Conservation (phyloP, 441 rosid species). For the Rhodomyrtus psidioides region DNA sequence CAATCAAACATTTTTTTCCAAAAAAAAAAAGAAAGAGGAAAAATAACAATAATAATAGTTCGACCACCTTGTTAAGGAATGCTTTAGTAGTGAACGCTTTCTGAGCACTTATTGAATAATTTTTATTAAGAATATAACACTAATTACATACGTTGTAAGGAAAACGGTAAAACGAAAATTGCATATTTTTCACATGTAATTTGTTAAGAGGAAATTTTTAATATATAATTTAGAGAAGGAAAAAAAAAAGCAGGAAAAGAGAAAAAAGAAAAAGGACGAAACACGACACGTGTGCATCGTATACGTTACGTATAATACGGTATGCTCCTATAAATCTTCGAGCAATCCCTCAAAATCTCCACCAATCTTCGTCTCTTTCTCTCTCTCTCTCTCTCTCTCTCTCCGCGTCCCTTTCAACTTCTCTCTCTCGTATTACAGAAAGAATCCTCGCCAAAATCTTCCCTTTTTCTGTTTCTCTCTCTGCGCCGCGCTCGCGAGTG, state of each 20-base stretch:
- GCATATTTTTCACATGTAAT: fast-evolving
- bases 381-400: not conserved
- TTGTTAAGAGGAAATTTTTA: not conserved
- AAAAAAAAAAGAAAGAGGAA: not conserved
- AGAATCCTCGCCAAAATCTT: not conserved
- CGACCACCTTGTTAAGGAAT: fast-evolving
- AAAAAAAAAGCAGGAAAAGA: fast-evolving
- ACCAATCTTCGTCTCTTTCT: not conserved
- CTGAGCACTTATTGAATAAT: not conserved
- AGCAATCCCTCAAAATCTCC: not conserved
- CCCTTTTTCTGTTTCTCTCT: conserved; percentile 15
- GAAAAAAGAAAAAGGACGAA: not conserved
- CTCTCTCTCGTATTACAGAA: not conserved
- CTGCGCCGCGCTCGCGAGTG: conserved; percentile 20
- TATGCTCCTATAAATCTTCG: not conserved
- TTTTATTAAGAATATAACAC: not conserved
- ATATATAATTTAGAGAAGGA: not conserved
- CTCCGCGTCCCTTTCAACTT: not conserved
- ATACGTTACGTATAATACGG: not conserved
- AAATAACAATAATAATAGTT: not conserved
- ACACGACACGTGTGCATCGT: not conserved
- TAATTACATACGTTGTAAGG: fast-evolving
- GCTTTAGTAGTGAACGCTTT: fast-evolving
- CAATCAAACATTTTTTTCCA: not conserved
- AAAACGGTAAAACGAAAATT: not conserved